A percentile compares a stretch with the other conserved stretches of the same genome.
Evolutionary conservation across 78 protist species (phyloP).

Genomic region (Blattamonas nauphoetae): DNA sequence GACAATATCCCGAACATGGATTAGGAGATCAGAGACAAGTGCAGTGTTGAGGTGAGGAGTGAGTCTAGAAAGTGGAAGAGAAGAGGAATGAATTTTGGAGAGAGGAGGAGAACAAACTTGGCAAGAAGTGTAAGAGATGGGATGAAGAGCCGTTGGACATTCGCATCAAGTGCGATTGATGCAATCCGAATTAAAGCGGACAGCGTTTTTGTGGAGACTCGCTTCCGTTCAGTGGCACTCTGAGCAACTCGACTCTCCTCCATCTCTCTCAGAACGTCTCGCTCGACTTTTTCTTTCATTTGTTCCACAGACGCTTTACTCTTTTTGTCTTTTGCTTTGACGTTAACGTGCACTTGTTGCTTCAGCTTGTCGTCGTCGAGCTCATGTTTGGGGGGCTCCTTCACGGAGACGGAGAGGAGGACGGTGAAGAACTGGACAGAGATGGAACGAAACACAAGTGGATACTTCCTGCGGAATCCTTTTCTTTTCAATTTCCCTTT

Average conservation of each 20-base stretch:
- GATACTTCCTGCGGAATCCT: neutral
- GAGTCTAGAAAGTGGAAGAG: neutral
- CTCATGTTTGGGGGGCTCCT: too few species aligned
- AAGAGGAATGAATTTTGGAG: neutral
- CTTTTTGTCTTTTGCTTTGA: too few species aligned
- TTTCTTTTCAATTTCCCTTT: neutral
- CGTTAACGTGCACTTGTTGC: too few species aligned
- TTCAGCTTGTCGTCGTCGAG: too few species aligned
- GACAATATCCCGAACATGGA: neutral
- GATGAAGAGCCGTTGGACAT: neutral
- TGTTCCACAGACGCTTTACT: neutral
- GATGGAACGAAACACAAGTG: neutral
- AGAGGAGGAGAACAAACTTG: neutral
- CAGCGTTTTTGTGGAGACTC: neutral
- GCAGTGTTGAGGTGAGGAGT: neutral
- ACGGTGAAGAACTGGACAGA: neutral
- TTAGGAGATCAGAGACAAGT: neutral
- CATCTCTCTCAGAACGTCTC: neutral
- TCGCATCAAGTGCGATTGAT: neutral
- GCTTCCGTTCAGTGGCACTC: neutral
- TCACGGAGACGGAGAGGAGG: neutral
- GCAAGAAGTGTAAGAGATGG: neutral
- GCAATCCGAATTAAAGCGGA: neutral
- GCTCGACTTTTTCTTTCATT: neutral
- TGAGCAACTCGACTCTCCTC: neutral